These are phyloP conservation scores for Metschnikowia hibisci DNA, from an alignment of 805 yeast species.

Conservation along the genomic window DNA sequence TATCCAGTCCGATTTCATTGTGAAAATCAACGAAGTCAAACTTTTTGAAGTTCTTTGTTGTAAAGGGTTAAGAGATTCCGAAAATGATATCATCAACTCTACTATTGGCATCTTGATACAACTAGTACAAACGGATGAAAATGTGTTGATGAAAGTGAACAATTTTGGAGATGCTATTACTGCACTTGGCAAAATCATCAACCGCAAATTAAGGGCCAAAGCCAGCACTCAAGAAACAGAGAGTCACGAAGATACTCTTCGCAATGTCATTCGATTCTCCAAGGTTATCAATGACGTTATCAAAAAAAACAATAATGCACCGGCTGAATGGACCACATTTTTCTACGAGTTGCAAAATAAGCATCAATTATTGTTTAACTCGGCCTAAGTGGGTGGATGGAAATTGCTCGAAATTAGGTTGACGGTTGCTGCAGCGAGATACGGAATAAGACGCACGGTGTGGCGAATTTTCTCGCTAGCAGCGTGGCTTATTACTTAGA, in stretches of 20 bases:
- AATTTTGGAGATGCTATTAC: constrained; percentile 31
- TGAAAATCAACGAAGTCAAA: constrained; percentile 25
- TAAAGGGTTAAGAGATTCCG: constrained; percentile 56
- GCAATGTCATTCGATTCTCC: constrained; percentile 30
- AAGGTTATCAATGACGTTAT: constrained; percentile 19
- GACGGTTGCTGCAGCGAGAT: not conserved
- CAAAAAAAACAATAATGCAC: constrained; percentile 9
- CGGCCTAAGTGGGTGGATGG: constrained; percentile 2
- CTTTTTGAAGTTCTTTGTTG: constrained; percentile 42
- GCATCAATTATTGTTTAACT: constrained; percentile 18
- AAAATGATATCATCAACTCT: constrained; percentile 53
- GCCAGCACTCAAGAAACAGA: constrained; percentile 70
- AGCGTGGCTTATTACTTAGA: too few species aligned
- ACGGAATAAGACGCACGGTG: not conserved
- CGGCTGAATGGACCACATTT: constrained; percentile 15
- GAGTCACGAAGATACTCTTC: constrained; percentile 45
- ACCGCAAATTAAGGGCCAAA: constrained; percentile 50
- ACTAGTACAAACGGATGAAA: constrained; percentile 24
- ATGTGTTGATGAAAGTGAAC: constrained; percentile 28
- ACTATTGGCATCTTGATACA: constrained; percentile 41
- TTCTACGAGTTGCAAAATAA: constrained; percentile 17
- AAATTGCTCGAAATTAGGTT: not conserved
- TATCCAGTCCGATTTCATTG: constrained; percentile 8
- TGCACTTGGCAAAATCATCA: constrained; percentile 33
- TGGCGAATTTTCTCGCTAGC: not conserved